Evolutionary conservation across 73 alveolate species (phyloP), one percentile per base, ranked within the genome.

Genomic region (Breviolum minutum): DNA sequence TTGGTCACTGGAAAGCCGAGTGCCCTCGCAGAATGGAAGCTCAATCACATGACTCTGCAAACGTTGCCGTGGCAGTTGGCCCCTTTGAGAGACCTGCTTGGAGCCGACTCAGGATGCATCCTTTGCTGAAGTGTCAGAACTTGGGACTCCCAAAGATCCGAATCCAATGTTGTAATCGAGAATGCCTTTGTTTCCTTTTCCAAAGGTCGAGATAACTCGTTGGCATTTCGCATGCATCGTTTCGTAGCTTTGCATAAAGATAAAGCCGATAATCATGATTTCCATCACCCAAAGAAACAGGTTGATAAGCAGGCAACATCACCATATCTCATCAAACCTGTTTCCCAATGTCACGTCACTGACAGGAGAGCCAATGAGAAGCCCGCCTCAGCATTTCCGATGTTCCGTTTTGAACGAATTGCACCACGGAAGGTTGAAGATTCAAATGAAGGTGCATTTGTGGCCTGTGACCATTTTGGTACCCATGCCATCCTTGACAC

Each of bases 1-100:
- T 13, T 2, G 96, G 96, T 0, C 96, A 90, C 22, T 90, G 96
- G 96, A 60, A 62, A 14, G 96, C 96, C 0, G 96, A 90, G 24
- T 90, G 96, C 9, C 96, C 96, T 2, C 0, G 16, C 8, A n/a
- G 16, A 0, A 19, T 0, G 86, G 24, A 22, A n/a, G n/a, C n/a
- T n/a, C 76, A 20, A 5, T 48, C 70, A 0, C 4, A 48, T 24
- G 92, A 48, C 7, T 10, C 69, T 0, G 90, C 66, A 11, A 13
- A 83, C 8, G 92, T 83, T 8, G 70, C 26, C 0, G 27, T 30
- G 6, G 87, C 10, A 0, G 64, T 29, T 27, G 54, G 63, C 27
- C 87, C n/a, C 27, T n/a, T 4, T 24, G 92, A 83, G 92, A 83
- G 64, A 27, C 13, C 61, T 22, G 12, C 29, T 32, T 19, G 5